Base-by-base conservation (phyloP, 2,329 filamentous ascomycete genomes). In the Ceratocystis diversiconidia region DNA sequence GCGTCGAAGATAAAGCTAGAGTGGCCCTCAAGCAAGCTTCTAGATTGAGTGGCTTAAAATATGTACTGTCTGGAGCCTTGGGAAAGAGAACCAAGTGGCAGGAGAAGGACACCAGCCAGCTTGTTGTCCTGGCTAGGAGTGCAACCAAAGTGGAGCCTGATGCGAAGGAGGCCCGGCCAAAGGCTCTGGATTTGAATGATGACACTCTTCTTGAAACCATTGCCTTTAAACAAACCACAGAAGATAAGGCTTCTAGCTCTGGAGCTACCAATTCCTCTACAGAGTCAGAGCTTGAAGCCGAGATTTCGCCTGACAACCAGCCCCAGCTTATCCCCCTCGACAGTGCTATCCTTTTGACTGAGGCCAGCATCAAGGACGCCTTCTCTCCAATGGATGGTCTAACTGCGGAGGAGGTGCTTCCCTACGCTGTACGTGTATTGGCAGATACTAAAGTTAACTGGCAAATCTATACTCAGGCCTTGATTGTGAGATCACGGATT, bases 401-500 rank as follows among this genome's bases (percentile, higher is more conserved):
- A 0, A 97, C 92, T 0, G 82, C 91, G n/a, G 92, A 97, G 75
- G 90, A 97, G 73, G 92, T 95, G 3, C 76, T 95, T 0, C 94
- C 94, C 0, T 99, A 92, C 73, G 94, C 94, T 0, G 87, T 86
- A 1, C 85, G 94, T 50, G 94, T 97, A 0, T 80, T 99, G 1
- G 83, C 88, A 7, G 91, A 94, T 68, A 92, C 92, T 70, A 88
- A 88, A 59, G 92, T 90, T 0, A 99, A 97, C 74, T 99, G 94
- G 94, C 94, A 97, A 74, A 87, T 96, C 43, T 97, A 97, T 73
- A 96, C 94, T 0, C 92, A 97, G 73, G 94, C 91, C 0, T 79
- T 99, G 7, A 80, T 99, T 0, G 89, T 97, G 1, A 83, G 94
- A 57, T 95, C 90, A 68, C 82, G 94, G 17, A 92, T 97, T 65